Base-by-base conservation (phyloP, 768 basidiomycete genomes). In the Tephrocybe sp. region DNA sequence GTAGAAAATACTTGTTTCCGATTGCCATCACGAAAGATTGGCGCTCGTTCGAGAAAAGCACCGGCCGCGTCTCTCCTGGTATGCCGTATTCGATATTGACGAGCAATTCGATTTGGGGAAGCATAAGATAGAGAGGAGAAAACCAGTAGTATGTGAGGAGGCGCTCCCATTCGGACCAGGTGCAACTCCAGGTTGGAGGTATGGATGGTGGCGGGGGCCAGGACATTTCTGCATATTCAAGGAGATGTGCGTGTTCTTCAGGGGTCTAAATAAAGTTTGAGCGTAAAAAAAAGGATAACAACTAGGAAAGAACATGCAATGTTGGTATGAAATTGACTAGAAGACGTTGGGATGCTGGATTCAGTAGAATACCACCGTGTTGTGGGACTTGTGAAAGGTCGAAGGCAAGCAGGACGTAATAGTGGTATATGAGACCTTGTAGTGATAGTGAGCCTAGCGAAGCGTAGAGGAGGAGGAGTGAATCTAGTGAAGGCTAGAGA, bases 101-200 rank as follows among this genome's bases (percentile, higher is more conserved):
- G n/a, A 66, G 50, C 64, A 68, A 65, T 45, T 70, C 65, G 42
- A 71, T 67, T 55, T 68, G 67, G 3, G 69, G 69, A 38, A 71
- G 59, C 59, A 59, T 66, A 38, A 72, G 66, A 48, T 65, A 71
- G 57, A 70, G 66, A 3, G 69, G 65, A 2, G 63, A 65, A 45
- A 58, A 57, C 54, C 67, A 69, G 60, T 65, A 72, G 51, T 67
- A 56, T 6, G 67, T 65, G 23, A 67, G 49, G 19, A 72, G 61
- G 53, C 60, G 59, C 4, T 59, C 42, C 65, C 66, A 70, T 11
- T 46, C 22, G 7, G 58, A 45, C 67, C 68, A 71, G 35, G 58
- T 55, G 17, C 63, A 55, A 47, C 65, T 65, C 70, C 69, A 71
- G 16, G 63, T 63, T 2, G 51, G 8, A 0, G 69, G 69, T 5